Evolutionary conservation across 2,329 filamentous ascomycete species (phyloP), one percentile per base, ranked within the genome.

Genomic region (Fusarium hostae): DNA sequence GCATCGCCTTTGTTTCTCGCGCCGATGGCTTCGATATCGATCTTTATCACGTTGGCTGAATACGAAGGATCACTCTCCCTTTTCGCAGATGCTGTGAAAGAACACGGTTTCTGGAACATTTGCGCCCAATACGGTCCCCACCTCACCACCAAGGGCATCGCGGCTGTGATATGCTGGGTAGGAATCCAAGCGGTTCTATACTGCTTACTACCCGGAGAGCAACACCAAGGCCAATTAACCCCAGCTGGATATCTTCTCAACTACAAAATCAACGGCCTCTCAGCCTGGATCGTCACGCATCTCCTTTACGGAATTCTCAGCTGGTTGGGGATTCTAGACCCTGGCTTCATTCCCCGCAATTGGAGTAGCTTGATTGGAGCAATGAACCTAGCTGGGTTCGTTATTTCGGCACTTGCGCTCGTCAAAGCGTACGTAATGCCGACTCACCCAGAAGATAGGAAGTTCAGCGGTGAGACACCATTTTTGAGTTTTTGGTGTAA

Each of bases 221-320:
- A 59, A 40, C 57, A 74, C 22, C 77, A 73, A 9, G 83, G 83
- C 6, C 83, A 85, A 51, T 77, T 79, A 16, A 85, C 83, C 1
- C 83, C 83, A 6, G 83, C 82, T 20, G 83, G 83, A 1, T 69
- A 84, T 66, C 74, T 84, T 28, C 76, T 85, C 13, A 77, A 79
- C 9, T 85, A 85, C 65, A 78, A 77, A 24, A 83, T 81, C n/a
- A 85, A 85, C 67, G 83, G 83, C 0, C 71, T 85, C 2, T 68
- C 70, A 3, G 82, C 82, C 10, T 84, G 82, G 81, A 52, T 79
- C 8, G 66, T 82, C 10, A 84, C 82, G 0, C 79, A 84, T 66
- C 32, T 77, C 3, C 56, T 82, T 2, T 80, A 79, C 50, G 70
- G 71, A 8, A 50, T 41, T 1, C 66, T 78, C 5, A 76, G 76